These are phyloP conservation scores for Malbranchea zuffiana DNA, from an alignment of 2,329 filamentous ascomycete species.

Conservation along the genomic window DNA sequence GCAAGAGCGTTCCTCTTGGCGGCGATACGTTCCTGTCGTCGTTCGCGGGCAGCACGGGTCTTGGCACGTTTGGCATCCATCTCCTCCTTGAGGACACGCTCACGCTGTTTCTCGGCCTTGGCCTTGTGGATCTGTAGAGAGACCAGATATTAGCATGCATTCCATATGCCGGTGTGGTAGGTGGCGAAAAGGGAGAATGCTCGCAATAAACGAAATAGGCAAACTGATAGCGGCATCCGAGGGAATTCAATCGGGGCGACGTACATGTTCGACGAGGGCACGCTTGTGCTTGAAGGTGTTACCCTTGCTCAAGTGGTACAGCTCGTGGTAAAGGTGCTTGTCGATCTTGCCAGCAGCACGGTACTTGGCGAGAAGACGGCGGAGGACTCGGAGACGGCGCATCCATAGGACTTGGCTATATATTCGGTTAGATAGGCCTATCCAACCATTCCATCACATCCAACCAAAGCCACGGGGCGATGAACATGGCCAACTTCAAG, in stretches of 20 bases:
- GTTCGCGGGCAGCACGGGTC: conserved; percentile 99
- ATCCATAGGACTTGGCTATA: conserved; percentile 95
- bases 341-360: conserved; percentile 99
- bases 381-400: conserved; percentile 98
- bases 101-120: conserved; percentile 98
- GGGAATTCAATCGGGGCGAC: conserved; percentile 25
- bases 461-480: neutral
- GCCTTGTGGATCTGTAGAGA: conserved; percentile 85
- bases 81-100: conserved; percentile 94
- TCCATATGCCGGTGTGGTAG: neutral
- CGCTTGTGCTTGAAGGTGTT: conserved; percentile 99
- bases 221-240: too few relatives aligned
- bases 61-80: conserved; percentile 99
- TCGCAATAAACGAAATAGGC: too few relatives aligned
- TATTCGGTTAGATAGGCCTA: too few relatives aligned
- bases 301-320: conserved; percentile 99
- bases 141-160: conserved; percentile 7
- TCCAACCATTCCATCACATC: neutral
- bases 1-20: conserved; percentile 83
- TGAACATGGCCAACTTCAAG: conserved; percentile 2
- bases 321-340: conserved; percentile 99
- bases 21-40: conserved; percentile 82
- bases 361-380: conserved; percentile 98
- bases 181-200: neutral
- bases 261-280: conserved; percentile 98